Conservation (phyloP, 2,329 filamentous ascomycete genomes). For the Sporothrix schenckii region DNA sequence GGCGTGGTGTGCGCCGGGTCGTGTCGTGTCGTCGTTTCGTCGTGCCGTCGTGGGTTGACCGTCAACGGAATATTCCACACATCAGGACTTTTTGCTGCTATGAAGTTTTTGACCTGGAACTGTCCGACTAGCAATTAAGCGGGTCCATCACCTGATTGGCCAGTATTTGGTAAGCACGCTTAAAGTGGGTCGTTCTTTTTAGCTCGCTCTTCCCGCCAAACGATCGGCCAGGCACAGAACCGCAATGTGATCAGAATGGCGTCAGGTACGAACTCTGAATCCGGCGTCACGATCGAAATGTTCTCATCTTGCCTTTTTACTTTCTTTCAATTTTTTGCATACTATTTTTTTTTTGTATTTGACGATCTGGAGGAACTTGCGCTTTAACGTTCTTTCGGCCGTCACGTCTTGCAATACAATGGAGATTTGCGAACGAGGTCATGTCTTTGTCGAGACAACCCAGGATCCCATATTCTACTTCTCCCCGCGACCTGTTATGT, state of each 20-base stretch:
- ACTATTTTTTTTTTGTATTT: too few relatives aligned
- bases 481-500: too few relatives aligned
- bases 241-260: neutral
- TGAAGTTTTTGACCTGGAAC: constrained; percentile 21
- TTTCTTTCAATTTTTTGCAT: too few relatives aligned
- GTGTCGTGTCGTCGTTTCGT: constrained; percentile 13
- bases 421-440: too few relatives aligned
- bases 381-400: too few relatives aligned
- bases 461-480: too few relatives aligned
- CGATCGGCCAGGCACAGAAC: constrained; percentile 8
- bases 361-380: too few relatives aligned
- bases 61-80: neutral
- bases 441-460: too few relatives aligned
- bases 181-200: neutral
- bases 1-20: neutral
- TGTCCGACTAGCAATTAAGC: neutral
- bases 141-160: neutral
- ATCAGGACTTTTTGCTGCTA: constrained; percentile 7
- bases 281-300: too few relatives aligned
- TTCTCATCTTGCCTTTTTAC: too few relatives aligned
- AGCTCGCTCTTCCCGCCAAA: neutral
- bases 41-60: constrained; percentile 19
- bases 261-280: too few relatives aligned
- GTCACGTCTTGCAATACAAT: too few relatives aligned
- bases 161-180: constrained; percentile 8